These are phyloP conservation scores for Candida maris DNA, from an alignment of 805 yeast genomes.

Conservation along the genomic window DNA sequence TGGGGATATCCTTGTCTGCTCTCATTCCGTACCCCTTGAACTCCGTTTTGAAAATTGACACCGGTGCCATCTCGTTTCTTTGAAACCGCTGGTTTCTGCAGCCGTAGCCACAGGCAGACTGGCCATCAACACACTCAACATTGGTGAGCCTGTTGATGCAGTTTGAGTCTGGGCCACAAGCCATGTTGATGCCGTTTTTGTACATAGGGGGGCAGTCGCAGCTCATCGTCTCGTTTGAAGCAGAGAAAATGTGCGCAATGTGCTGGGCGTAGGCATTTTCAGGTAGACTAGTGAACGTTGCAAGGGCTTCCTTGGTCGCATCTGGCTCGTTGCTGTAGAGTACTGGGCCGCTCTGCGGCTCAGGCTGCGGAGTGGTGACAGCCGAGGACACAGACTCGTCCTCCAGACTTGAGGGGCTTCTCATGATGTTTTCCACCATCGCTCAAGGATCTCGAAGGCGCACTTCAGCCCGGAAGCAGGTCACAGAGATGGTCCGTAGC, in stretches of 20 bases:
- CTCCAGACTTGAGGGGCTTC: neutral
- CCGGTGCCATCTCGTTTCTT: slow-evolving; percentile 61
- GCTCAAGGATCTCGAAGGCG: no score
- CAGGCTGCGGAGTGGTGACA: slow-evolving; percentile 18
- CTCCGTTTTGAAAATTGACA: slow-evolving; percentile 81
- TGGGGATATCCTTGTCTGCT: slow-evolving; percentile 55
- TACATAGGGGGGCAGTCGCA: slow-evolving; percentile 76
- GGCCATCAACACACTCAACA: slow-evolving; percentile 79
- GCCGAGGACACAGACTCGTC: slow-evolving; percentile 13
- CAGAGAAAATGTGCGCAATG: slow-evolving; percentile 56
- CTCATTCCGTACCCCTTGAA: slow-evolving; percentile 88
- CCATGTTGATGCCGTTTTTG: slow-evolving; percentile 44
- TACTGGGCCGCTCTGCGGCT: neutral
- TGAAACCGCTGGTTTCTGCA: slow-evolving; percentile 93
- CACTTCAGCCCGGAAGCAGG: no score
- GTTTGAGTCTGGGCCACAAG: slow-evolving; percentile 83
- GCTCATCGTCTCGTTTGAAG: slow-evolving; percentile 77
- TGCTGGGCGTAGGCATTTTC: slow-evolving; percentile 63
- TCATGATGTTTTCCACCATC: neutral
- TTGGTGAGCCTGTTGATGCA: slow-evolving; percentile 92
- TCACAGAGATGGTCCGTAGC: no score
- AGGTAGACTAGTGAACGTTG: slow-evolving; percentile 51
- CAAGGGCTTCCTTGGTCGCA: slow-evolving; percentile 66
- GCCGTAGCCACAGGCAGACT: slow-evolving; percentile 67
- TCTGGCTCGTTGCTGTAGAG: slow-evolving; percentile 43